Conservation (phyloP, 116 monocot genomes). For the Trichopus zeylanicus region DNA sequence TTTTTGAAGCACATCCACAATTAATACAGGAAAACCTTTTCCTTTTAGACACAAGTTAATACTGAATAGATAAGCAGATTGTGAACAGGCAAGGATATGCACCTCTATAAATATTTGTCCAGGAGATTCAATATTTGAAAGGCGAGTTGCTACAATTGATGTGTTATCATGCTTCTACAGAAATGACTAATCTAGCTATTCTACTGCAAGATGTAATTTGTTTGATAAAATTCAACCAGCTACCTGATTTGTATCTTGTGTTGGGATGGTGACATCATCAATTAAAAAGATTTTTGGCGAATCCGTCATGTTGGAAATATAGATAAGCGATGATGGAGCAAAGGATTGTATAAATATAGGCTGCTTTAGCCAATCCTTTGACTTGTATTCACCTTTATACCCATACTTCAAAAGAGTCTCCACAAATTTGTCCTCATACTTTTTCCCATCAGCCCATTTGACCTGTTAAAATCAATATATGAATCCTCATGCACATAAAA, state of each 20-base stretch:
- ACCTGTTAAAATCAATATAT: constrained; percentile 37
- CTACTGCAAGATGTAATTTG: neutral
- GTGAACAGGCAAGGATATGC: too few relatives aligned
- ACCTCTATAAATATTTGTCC: too few relatives aligned
- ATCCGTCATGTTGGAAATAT: constrained; percentile 50
- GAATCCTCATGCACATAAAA: neutral
- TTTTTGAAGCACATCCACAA: too few relatives aligned
- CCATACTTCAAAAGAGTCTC: constrained; percentile 74
- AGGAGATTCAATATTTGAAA: too few relatives aligned
- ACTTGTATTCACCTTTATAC: constrained; percentile 81
- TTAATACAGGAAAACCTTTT: too few relatives aligned
- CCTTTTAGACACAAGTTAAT: too few relatives aligned
- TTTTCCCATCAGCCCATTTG: constrained; percentile 76
- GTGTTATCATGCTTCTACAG: too few relatives aligned
- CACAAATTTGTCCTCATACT: constrained; percentile 86
- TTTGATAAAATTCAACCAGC: neutral
- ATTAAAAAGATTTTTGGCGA: constrained; percentile 62
- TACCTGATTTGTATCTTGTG: constrained; percentile 98
- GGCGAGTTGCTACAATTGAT: too few relatives aligned
- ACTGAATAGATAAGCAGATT: too few relatives aligned
- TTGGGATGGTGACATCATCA: constrained; percentile 42
- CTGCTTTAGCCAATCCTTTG: constrained; percentile 64
- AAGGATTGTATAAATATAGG: constrained; percentile 91
- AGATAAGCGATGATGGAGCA: constrained; percentile 57
- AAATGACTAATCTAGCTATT: neutral